Percentiles rank a stretch among this genome's conserved stretches.
phyloP scores from a whole-genome alignment of 2,329 filamentous ascomycete species.

The Cordyceps sp. region DNA sequence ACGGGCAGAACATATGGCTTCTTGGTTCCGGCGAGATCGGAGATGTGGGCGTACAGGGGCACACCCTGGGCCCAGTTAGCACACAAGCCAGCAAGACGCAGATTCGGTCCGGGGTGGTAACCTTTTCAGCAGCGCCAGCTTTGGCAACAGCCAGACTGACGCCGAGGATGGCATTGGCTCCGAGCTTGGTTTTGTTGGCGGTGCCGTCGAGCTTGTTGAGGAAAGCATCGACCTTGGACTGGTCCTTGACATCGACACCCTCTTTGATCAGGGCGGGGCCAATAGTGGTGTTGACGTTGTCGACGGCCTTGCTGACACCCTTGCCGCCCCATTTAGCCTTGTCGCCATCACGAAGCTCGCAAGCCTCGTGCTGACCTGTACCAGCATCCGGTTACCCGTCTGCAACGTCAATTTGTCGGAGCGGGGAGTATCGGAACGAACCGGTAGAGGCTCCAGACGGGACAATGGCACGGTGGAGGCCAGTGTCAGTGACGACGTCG shows the following conservation, averaged over 20 bases:
- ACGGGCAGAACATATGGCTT: conserved; percentile 83
- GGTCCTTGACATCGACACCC: conserved; percentile 72
- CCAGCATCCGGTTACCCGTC: conserved; percentile 10
- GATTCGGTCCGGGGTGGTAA: too few relatives aligned
- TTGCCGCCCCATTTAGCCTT: conserved; percentile 76
- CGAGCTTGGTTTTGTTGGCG: conserved; percentile 72
- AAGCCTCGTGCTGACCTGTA: conserved; percentile 73
- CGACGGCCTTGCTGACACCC: conserved; percentile 72
- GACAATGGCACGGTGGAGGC: conserved; percentile 93
- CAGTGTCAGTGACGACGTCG: conserved; percentile 89
- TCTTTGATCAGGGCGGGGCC: conserved; percentile 70
- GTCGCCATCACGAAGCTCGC: conserved; percentile 81
- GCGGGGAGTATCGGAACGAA: conserved; percentile 24
- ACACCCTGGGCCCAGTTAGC: conserved; percentile 34
- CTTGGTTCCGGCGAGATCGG: conserved; percentile 76
- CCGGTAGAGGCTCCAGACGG: conserved; percentile 92
- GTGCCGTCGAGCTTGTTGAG: conserved; percentile 74
- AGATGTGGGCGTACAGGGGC: conserved; percentile 76
- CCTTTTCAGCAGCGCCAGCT: conserved; percentile 78
- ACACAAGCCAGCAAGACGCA: too few relatives aligned
- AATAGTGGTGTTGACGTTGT: conserved; percentile 72
- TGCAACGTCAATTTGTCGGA: not conserved
- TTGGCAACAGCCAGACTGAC: conserved; percentile 74
- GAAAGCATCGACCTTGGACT: conserved; percentile 70
- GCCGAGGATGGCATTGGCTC: conserved; percentile 79